Evolutionary conservation across 2,329 filamentous ascomycete species (phyloP).

Genomic region (Nigrograna mackinnonii): DNA sequence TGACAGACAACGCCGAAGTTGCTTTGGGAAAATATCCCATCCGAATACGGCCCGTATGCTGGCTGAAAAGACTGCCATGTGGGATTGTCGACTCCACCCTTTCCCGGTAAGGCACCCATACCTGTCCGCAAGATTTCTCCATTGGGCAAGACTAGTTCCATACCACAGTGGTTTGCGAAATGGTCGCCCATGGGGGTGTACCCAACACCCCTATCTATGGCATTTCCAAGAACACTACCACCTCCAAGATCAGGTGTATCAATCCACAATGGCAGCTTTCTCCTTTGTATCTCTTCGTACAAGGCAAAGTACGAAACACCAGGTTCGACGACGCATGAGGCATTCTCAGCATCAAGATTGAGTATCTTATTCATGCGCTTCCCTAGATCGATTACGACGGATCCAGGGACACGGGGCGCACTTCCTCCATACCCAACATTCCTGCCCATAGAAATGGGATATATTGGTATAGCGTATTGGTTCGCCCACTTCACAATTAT

Average conservation of each 20-base stretch:
- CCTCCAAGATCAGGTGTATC: slow-evolving; percentile 53
- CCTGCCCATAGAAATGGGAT: slow-evolving; percentile 54
- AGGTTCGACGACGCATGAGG: slow-evolving; percentile 58
- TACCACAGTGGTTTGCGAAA: slow-evolving; percentile 48
- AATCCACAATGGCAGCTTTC: slow-evolving; percentile 47
- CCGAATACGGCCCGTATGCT: slow-evolving; percentile 40
- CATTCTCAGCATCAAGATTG: slow-evolving; percentile 54
- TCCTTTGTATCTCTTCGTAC: slow-evolving; percentile 52
- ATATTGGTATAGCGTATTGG: slow-evolving; percentile 50
- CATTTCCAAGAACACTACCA: slow-evolving; percentile 49
- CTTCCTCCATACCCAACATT: slow-evolving; percentile 61
- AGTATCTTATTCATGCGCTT: slow-evolving; percentile 58
- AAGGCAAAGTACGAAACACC: slow-evolving; percentile 59
- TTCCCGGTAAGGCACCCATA: slow-evolving; percentile 43
- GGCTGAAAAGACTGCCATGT: slow-evolving; percentile 39
- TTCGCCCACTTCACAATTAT: slow-evolving; percentile 51
- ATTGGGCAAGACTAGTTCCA: slow-evolving; percentile 47
- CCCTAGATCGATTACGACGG: slow-evolving; percentile 57
- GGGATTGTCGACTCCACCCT: slow-evolving; percentile 20
- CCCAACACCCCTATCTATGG: slow-evolving; percentile 51
- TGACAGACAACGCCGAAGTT: slow-evolving; percentile 47
- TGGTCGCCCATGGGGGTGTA: slow-evolving; percentile 48
- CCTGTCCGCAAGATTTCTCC: slow-evolving; percentile 45
- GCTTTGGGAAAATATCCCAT: slow-evolving; percentile 41
- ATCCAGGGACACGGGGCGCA: slow-evolving; percentile 56